Evolutionary conservation across 2,329 filamentous ascomycete genomes (phyloP).

Genomic region (Hirsutella thompsonii): DNA sequence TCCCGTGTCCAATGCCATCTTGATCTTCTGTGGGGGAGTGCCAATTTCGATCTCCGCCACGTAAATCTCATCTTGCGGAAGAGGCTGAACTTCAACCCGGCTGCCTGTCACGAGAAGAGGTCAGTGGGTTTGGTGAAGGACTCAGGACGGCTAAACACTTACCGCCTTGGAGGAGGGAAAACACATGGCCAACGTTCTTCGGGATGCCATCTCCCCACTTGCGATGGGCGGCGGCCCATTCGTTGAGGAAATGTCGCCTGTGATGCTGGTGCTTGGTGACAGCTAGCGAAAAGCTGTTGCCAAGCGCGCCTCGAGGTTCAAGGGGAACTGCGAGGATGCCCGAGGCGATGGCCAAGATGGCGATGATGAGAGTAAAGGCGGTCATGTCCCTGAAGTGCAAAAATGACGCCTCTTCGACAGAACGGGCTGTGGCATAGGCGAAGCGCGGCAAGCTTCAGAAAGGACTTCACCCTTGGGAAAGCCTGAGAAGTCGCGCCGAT

Average conservation of each 20-base stretch:
- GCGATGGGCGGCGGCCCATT: slow-evolving; percentile 18
- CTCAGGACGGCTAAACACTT: not conserved
- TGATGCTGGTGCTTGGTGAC: slow-evolving; percentile 9
- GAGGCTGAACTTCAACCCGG: slow-evolving; percentile 19
- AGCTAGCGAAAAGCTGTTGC: slow-evolving; percentile 14
- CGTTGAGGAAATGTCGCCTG: slow-evolving; percentile 18
- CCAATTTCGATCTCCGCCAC: slow-evolving; percentile 31
- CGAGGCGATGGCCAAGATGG: not conserved
- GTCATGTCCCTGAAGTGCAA: not conserved
- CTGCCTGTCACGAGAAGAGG: slow-evolving; percentile 12
- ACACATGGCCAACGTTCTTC: slow-evolving; percentile 7
- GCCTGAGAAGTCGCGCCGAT: too few species aligned
- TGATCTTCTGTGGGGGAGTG: slow-evolving; percentile 32
- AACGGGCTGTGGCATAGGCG: not conserved
- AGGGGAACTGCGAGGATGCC: not conserved
- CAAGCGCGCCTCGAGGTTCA: not conserved
- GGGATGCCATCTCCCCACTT: slow-evolving; percentile 20
- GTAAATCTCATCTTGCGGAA: slow-evolving; percentile 29
- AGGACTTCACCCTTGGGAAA: too few species aligned
- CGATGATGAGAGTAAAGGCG: not conserved
- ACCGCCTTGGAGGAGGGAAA: slow-evolving; percentile 19
- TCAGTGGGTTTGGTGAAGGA: not conserved
- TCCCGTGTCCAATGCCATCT: slow-evolving; percentile 39
- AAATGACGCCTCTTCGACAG: not conserved
- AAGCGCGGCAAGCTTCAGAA: not conserved